Conservation (phyloP, 441 rosid species). For the Aleurites moluccanus region DNA sequence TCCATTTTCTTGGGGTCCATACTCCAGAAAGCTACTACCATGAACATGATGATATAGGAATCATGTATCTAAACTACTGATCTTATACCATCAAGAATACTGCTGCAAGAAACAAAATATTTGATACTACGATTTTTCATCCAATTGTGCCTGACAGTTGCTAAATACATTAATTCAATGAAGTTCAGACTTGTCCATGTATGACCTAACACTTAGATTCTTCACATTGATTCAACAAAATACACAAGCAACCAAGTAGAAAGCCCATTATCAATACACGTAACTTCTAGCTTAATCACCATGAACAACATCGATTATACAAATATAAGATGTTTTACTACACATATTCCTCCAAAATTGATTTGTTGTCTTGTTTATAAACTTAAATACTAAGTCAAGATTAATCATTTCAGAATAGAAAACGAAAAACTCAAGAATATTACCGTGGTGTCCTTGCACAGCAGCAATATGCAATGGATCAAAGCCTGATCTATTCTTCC, state of each 20-base stretch:
- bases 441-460: constrained; percentile 84
- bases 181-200: not conserved
- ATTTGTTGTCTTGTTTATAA: not conserved
- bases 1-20: not conserved
- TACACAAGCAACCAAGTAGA: not conserved
- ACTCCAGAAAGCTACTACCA: not conserved
- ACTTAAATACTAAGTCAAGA: constrained; percentile 11
- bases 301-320: not conserved
- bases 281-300: not conserved
- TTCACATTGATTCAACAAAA: not conserved
- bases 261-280: not conserved
- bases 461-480: constrained; percentile 90
- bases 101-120: not conserved
- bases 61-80: not conserved
- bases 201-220: not conserved
- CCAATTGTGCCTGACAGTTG: not conserved
- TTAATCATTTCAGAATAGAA: not conserved
- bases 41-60: not conserved
- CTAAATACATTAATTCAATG: not conserved
- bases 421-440: constrained; percentile 12
- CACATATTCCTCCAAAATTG: not conserved
- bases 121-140: not conserved
- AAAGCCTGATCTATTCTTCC: constrained; percentile 71
- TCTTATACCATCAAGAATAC: not conserved
- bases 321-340: not conserved